Evolutionary conservation across 805 yeast species (phyloP).

Genomic region (Lipomyces sp.): DNA sequence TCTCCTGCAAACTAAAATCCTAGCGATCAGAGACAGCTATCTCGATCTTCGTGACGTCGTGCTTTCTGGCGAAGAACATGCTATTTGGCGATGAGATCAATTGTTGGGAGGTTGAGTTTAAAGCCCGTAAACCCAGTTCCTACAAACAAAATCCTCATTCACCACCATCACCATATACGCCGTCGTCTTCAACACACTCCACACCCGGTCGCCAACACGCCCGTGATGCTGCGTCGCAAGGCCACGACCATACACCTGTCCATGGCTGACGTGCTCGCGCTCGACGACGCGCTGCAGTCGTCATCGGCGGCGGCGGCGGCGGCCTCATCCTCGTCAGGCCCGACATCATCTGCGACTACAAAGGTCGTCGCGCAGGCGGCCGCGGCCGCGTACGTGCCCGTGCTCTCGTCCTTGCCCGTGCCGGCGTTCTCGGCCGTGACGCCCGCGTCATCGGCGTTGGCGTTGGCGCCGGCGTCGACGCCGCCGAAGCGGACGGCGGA

Average conservation of each 20-base stretch:
- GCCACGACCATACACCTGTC: slow-evolving; percentile 25
- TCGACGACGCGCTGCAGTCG: slow-evolving; percentile 15
- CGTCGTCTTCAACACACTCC: background rate
- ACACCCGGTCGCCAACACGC: no score
- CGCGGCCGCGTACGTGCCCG: slow-evolving; percentile 26
- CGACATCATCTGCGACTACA: background rate
- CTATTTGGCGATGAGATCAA: no score
- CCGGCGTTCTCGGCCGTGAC: background rate
- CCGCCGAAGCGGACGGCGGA: no score
- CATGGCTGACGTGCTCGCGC: slow-evolving; percentile 26
- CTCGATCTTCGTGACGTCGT: no score
- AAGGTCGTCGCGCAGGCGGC: no score
- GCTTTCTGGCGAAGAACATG: no score
- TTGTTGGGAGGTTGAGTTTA: no score
- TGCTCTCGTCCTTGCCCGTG: background rate
- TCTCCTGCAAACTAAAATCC: no score
- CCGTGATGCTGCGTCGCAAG: slow-evolving; percentile 27
- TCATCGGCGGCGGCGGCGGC: background rate
- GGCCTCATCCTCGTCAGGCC: background rate
- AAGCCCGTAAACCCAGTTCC: no score
- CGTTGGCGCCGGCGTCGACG: no score
- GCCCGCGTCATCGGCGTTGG: background rate
- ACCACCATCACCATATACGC: background rate
- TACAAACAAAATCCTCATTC: no score
- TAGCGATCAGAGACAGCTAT: no score